Evolutionary conservation across 257 asterid species (phyloP).

Genomic region (Orobanche coerulescens): DNA sequence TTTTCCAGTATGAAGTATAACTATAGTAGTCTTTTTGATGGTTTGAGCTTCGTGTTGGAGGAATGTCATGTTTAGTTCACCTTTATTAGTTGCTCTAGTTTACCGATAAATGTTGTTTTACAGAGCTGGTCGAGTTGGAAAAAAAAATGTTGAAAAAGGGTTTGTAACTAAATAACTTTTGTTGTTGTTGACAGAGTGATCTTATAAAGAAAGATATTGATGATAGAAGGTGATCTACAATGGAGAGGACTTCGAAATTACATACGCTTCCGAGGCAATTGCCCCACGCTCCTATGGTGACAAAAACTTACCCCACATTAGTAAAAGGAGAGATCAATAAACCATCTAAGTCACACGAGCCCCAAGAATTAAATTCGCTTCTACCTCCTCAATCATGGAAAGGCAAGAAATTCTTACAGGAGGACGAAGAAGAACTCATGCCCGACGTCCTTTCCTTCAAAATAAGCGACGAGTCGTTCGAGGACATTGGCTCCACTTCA

Average conservation of each 20-base stretch:
- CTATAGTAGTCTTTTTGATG: background rate
- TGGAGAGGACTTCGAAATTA: slow-evolving; percentile 58
- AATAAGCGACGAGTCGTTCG: slow-evolving; percentile 49
- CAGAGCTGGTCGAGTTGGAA: too few species aligned
- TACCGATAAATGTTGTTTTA: background rate
- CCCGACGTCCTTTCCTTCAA: slow-evolving; percentile 43
- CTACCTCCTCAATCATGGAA: slow-evolving; percentile 41
- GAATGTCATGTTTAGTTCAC: background rate
- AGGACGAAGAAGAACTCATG: slow-evolving; percentile 51
- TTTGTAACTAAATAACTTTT: background rate
- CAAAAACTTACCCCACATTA: slow-evolving; percentile 28
- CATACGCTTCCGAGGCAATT: slow-evolving; percentile 45
- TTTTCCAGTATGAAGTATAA: slow-evolving; percentile 12
- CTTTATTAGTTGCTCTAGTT: slow-evolving; percentile 3
- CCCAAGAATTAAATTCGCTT: slow-evolving; percentile 31
- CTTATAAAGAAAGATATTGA: slow-evolving; percentile 26
- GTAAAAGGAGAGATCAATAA: slow-evolving; percentile 35
- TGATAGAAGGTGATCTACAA: slow-evolving; percentile 43
- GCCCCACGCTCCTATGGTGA: slow-evolving; percentile 27
- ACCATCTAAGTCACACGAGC: slow-evolving; percentile 24
- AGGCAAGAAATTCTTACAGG: slow-evolving; percentile 43
- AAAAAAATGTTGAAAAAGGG: slow-evolving; percentile 9
- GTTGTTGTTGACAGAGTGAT: slow-evolving; percentile 27
- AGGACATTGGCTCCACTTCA: slow-evolving; percentile 67
- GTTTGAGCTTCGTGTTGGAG: slow-evolving; percentile 4